Evolutionary conservation across 2,329 filamentous ascomycete species (phyloP), one percentile per base, ranked within the genome.

Genomic region (Hawksworthiomyces lignivorus): DNA sequence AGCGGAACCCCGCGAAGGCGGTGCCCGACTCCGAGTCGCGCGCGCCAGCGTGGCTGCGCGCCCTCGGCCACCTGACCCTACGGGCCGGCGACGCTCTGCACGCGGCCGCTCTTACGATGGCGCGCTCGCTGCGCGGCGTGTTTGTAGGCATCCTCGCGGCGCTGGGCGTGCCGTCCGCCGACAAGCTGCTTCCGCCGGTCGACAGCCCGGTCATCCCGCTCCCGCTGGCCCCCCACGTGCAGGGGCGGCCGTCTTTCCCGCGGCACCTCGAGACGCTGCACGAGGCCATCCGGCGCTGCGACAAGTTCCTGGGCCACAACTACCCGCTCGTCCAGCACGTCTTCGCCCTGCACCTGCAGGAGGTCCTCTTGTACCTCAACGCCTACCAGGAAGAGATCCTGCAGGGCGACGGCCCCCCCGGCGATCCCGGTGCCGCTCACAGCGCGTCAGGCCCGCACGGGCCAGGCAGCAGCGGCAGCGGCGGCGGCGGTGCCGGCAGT

Each of bases 261-360:
- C 52, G 68, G 35, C 47, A 54, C 4, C 56, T 65, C 2, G 56
- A 69, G 36, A 56, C 58, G 1, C 56, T 74, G 1, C 64, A 70
- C 44, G 50, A 53, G 2, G 64, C 68, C 3, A 56, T 73, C 4
- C 55, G 63, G 20, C 56, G 60, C 22, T 65, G 62, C 34, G 69
- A 73, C 42, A 53, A 55, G 15, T 62, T 66, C 14, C 50, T 73
- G 4, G 1, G 30, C 5, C 7, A 27, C 2, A 57, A 62, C 19
- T 55, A 58, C 4, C 58, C 61, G 27, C 54, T 64, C 15, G 65
- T 73, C 2, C 59, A 62, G 22, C 59, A 68, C 35, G 67, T 74
- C 6, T 50, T 75, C 9, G 63, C 70, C 5, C 62, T 65, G 28
- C 71, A 75, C 40, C 56, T 74, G 15, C 70, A 75, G 49, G 64